Conservation (phyloP, 257 asterid genomes). For the Jacaranda copaia region DNA sequence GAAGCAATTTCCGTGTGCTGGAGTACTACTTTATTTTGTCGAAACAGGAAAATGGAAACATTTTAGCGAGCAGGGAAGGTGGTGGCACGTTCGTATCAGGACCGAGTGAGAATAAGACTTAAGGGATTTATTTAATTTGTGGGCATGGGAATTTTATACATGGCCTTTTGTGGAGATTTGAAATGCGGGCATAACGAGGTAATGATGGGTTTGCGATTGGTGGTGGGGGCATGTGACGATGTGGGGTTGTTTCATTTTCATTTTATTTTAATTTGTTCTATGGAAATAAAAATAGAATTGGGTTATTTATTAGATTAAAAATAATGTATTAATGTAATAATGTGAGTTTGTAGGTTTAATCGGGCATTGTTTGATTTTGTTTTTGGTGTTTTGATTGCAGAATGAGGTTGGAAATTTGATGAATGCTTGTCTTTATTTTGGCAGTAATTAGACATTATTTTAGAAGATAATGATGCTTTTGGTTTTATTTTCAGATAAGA, state of each 20-base stretch:
- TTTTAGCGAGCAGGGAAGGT: constrained; percentile 45
- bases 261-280: too few species aligned
- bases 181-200: constrained; percentile 44
- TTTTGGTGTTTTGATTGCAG: too few species aligned
- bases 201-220: constrained; percentile 37
- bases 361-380: too few species aligned
- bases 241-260: not conserved
- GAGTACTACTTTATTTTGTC: constrained; percentile 1
- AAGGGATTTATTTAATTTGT: constrained; percentile 1
- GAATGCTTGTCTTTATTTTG: too few species aligned
- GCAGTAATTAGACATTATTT: too few species aligned
- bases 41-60: not conserved
- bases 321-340: too few species aligned
- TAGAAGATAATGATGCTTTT: too few species aligned
- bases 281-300: too few species aligned
- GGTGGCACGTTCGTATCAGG: constrained; percentile 45
- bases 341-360: too few species aligned
- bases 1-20: constrained; percentile 31
- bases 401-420: too few species aligned
- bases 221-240: constrained; percentile 31
- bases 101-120: constrained; percentile 14
- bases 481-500: too few species aligned
- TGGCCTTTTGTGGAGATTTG: constrained; percentile 39
- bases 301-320: too few species aligned
- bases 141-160: not conserved